Percentiles rank a stretch among this genome's conserved stretches.
Conservation (phyloP, 2,329 filamentous ascomycete species). For the Chalaropsis thielavioides region DNA sequence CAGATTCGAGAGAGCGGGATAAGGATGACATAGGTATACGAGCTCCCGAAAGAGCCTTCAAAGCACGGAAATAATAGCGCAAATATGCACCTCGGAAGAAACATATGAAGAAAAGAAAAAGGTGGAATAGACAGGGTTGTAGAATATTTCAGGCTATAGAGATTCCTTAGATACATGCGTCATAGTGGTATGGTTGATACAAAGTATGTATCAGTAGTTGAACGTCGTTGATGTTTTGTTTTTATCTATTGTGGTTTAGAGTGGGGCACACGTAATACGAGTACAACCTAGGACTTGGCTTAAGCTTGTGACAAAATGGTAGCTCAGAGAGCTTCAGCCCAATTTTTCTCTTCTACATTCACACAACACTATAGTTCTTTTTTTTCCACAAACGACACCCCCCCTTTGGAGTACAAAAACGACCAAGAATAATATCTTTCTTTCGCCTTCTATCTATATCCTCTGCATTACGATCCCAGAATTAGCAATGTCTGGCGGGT, state of each 20-base stretch:
- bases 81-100: not conserved
- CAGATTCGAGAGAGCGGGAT: conserved; percentile 8
- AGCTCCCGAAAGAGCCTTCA: conserved; percentile 13
- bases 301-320: not conserved
- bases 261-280: conserved; percentile 3
- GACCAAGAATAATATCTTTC: not conserved
- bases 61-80: conserved; percentile 4
- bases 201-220: not conserved
- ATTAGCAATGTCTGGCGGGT: conserved; percentile 42
- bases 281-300: not conserved
- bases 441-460: not conserved
- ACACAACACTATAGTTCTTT: not conserved
- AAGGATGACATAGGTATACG: conserved; percentile 16
- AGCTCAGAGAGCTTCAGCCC: not conserved
- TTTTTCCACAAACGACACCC: no score
- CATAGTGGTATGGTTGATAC: no score
- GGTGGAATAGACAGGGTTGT: not conserved
- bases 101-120: not conserved
- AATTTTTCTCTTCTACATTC: not conserved
- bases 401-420: not conserved
- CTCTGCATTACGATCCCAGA: not conserved
- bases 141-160: not conserved
- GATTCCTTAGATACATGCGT: no score
- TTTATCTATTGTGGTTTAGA: not conserved
- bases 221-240: not conserved